phyloP scores from a whole-genome alignment of 768 basidiomycete species.

The Cystofilobasidium ferigula region DNA sequence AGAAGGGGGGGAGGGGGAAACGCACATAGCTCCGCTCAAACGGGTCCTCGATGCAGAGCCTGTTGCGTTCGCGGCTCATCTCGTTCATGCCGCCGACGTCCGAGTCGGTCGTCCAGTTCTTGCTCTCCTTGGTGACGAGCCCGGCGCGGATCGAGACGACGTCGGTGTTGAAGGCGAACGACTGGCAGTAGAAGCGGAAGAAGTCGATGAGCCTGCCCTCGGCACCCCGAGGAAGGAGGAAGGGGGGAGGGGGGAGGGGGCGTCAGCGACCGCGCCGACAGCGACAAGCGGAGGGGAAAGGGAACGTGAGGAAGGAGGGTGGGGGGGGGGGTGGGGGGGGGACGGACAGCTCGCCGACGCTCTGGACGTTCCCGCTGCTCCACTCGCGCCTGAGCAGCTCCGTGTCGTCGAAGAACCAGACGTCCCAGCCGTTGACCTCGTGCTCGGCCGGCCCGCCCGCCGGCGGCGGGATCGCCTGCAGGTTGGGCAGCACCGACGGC shows the following conservation, averaged over 20 bases:
- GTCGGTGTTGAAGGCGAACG: slow-evolving; percentile 80
- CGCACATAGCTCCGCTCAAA: slow-evolving; percentile 73
- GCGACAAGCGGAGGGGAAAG: background rate
- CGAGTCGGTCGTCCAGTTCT: slow-evolving; percentile 88
- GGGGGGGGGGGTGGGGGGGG: no score
- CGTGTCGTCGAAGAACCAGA: slow-evolving; percentile 96
- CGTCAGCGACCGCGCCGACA: background rate
- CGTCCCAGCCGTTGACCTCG: slow-evolving; percentile 67
- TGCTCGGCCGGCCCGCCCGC: slow-evolving; percentile 54
- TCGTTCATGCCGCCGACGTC: slow-evolving; percentile 41
- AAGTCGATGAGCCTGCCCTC: slow-evolving; percentile 76
- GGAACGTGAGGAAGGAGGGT: background rate
- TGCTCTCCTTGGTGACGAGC: slow-evolving; percentile 72
- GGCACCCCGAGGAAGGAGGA: no score
- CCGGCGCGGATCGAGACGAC: slow-evolving; percentile 87
- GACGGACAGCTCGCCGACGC: slow-evolving; percentile 79
- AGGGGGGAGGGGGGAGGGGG: slow-evolving; percentile 1
- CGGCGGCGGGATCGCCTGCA: slow-evolving; percentile 80
- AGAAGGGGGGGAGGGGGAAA: background rate
- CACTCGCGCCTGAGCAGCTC: slow-evolving; percentile 81
- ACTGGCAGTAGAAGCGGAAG: slow-evolving; percentile 89
- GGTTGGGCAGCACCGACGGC: slow-evolving; percentile 87
- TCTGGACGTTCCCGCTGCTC: slow-evolving; percentile 86
- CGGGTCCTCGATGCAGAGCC: slow-evolving; percentile 97
- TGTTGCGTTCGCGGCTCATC: slow-evolving; percentile 66